phyloP scores from a whole-genome alignment of 1,284 basidiomycete species.

The Apiotrichum gamsii region DNA sequence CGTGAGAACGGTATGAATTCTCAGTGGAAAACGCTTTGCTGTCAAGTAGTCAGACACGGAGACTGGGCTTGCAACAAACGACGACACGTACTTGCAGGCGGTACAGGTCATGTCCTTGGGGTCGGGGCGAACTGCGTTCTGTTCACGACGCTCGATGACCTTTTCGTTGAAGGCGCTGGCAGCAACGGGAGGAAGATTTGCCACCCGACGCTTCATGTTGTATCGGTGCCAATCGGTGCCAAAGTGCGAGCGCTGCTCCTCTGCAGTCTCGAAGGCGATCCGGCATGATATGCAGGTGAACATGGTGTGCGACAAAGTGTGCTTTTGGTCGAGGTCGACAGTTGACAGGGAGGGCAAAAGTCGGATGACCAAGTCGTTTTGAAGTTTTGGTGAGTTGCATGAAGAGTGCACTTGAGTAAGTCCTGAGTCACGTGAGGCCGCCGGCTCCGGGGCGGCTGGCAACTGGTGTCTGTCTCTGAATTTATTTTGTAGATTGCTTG shows the following conservation, averaged over 20 bases:
- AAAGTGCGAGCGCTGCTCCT: conserved; percentile 87
- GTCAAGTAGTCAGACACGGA: too few relatives aligned
- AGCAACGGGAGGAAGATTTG: conserved; percentile 80
- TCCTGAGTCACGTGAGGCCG: too few relatives aligned
- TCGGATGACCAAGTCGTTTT: neutral
- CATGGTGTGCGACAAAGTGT: conserved; percentile 29
- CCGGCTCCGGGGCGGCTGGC: too few relatives aligned
- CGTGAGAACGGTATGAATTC: conserved; percentile 81
- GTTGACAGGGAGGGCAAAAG: too few relatives aligned
- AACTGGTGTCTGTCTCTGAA: too few relatives aligned
- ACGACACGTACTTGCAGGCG: conserved; percentile 63
- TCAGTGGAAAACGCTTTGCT: conserved; percentile 87
- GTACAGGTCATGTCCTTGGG: conserved; percentile 63
- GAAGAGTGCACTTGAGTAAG: too few relatives aligned
- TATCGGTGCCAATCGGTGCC: conserved; percentile 93
- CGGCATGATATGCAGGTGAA: conserved; percentile 91
- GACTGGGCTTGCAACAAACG: too few relatives aligned
- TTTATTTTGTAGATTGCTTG: too few relatives aligned
- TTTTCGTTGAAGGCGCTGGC: conserved; percentile 79
- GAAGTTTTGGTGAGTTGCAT: too few relatives aligned
- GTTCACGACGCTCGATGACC: conserved; percentile 68
- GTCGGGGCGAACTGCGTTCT: conserved; percentile 65
- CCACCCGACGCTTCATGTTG: conserved; percentile 96
- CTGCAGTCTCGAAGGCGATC: conserved; percentile 77
- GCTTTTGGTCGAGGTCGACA: too few relatives aligned